A percentile compares a stretch with the other conserved stretches of the same genome.
Evolutionary conservation across 2,329 filamentous ascomycete genomes (phyloP).

Genomic region (Rhinocladiella mackenziei): DNA sequence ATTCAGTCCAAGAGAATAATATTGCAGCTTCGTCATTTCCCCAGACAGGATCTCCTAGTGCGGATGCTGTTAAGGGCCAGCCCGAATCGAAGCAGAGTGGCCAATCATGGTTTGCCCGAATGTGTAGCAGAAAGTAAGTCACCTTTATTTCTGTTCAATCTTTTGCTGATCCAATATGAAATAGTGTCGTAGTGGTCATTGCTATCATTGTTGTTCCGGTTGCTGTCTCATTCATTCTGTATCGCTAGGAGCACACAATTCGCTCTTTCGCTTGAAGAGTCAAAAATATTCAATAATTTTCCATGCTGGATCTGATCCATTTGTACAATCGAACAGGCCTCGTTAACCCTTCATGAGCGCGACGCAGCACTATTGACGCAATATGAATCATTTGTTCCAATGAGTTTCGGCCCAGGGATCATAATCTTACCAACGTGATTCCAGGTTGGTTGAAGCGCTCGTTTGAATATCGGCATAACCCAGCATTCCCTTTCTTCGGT

Average conservation of each 20-base stretch:
- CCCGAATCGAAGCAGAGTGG: slow-evolving; percentile 3
- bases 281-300: too few species aligned
- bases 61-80: background rate
- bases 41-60: slow-evolving; percentile 1
- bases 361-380: too few species aligned
- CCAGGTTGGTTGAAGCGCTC: too few species aligned
- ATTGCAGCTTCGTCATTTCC: slow-evolving; percentile 1
- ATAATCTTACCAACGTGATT: too few species aligned
- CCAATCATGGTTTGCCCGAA: slow-evolving; percentile 7
- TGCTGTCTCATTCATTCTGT: slow-evolving; percentile 14
- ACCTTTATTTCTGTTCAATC: background rate
- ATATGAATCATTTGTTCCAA: too few species aligned
- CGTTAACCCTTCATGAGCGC: too few species aligned
- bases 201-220: slow-evolving; percentile 19
- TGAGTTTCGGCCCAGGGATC: too few species aligned
- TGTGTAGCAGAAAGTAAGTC: slow-evolving; percentile 12
- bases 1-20: slow-evolving; percentile 11
- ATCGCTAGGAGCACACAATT: slow-evolving; percentile 7
- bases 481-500: too few species aligned
- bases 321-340: too few species aligned
- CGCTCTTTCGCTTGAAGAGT: background rate
- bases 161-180: slow-evolving; percentile 1
- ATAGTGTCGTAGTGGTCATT: slow-evolving; percentile 13
- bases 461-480: too few species aligned
- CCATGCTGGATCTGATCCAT: too few species aligned